These are phyloP conservation scores for Ophiocordyceps robertsii DNA, from an alignment of 2,329 filamentous ascomycete genomes.

Conservation along the genomic window DNA sequence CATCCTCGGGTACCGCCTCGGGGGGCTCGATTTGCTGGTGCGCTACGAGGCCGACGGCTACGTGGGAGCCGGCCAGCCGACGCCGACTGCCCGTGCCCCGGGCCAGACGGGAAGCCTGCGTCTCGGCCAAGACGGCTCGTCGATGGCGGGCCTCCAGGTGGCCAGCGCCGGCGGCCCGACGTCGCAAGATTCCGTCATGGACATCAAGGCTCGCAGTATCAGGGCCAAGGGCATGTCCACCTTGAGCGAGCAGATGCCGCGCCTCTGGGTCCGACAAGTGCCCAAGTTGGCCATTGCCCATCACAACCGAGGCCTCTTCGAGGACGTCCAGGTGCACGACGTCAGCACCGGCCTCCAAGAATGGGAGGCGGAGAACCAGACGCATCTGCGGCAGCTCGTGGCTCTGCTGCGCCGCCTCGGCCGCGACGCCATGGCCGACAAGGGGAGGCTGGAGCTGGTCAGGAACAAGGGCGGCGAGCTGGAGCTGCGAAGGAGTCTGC, in stretches of 20 bases:
- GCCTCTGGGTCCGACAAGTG: not conserved
- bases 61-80: not conserved
- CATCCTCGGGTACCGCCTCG: not conserved
- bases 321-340: not conserved
- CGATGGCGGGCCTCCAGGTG: not conserved
- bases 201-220: not conserved
- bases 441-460: not conserved
- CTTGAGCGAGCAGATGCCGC: not conserved
- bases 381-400: not conserved
- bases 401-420: not conserved
- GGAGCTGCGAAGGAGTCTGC: not conserved
- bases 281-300: not conserved
- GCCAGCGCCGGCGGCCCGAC: not conserved
- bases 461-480: not conserved
- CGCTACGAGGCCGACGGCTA: not conserved
- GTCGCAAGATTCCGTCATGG: not conserved
- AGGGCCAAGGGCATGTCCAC: not conserved
- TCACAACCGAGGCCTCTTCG: not conserved
- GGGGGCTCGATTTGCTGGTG: not conserved
- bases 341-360: not conserved
- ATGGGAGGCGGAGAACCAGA: not conserved
- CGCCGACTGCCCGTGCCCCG: no score
- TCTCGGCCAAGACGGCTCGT: not conserved
- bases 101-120: not conserved
- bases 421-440: not conserved